A percentile compares a stretch with the other conserved stretches of the same genome.
Evolutionary conservation across 495 filamentous ascomycete species (phyloP).

Genomic region (Echria macrotheca): DNA sequence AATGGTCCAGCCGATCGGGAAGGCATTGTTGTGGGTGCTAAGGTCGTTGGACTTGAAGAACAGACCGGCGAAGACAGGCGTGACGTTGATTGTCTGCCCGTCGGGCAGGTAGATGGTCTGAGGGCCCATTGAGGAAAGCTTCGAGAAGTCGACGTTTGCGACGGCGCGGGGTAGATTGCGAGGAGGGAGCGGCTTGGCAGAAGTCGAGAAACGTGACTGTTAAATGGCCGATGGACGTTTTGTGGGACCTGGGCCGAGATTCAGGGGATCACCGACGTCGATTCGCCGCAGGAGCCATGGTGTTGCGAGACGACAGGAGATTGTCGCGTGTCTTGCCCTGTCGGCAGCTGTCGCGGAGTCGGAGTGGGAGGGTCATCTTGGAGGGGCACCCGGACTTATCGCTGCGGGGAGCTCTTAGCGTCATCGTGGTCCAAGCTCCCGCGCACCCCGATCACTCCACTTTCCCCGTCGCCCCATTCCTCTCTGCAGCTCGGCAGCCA

Average conservation of each 20-base stretch:
- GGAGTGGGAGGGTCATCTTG: background rate
- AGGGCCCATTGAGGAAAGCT: conserved; percentile 32
- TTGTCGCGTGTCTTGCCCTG: background rate
- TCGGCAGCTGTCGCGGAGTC: background rate
- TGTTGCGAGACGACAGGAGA: background rate
- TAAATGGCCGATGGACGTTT: background rate
- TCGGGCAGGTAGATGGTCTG: conserved; percentile 67
- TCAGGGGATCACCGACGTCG: too few relatives aligned
- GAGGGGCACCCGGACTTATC: background rate
- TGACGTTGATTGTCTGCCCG: conserved; percentile 73
- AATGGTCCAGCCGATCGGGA: conserved; percentile 85
- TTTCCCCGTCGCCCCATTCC: background rate
- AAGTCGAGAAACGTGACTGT: too few relatives aligned
- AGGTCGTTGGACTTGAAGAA: conserved; percentile 81
- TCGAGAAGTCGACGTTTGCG: background rate
- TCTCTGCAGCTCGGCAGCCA: background rate
- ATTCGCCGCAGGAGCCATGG: background rate
- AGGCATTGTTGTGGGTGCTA: conserved; percentile 58
- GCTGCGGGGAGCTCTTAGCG: conserved; percentile 1
- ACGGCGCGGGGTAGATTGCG: background rate
- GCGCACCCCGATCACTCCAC: conserved; percentile 2
- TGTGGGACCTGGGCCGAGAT: background rate
- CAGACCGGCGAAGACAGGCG: conserved; percentile 79
- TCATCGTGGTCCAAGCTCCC: conserved; percentile 9
- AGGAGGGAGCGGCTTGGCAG: too few relatives aligned